Evolutionary conservation across 2,329 filamentous ascomycete species (phyloP).

Genomic region (Neurospora crassa): DNA sequence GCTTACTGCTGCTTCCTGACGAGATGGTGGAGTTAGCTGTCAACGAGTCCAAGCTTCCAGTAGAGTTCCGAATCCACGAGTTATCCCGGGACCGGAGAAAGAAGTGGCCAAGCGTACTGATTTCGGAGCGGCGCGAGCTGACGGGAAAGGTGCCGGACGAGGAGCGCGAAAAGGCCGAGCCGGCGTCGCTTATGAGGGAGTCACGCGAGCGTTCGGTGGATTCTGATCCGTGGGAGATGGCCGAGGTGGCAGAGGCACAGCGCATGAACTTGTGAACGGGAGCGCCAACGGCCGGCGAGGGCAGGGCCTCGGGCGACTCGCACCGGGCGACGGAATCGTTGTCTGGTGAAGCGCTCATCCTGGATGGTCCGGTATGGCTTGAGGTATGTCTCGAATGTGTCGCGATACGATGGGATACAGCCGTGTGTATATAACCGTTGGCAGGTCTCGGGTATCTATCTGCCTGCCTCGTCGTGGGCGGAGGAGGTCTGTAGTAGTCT

Average conservation of each 20-base stretch:
- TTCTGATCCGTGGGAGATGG: conserved; percentile 45
- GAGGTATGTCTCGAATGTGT: background rate
- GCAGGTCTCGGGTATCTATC: background rate
- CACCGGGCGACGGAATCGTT: conserved; percentile 32
- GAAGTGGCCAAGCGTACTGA: conserved; percentile 22
- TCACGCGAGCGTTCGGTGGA: conserved; percentile 40
- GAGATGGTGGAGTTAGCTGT: conserved; percentile 10
- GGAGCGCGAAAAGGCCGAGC: conserved; percentile 46
- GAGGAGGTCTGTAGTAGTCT: background rate
- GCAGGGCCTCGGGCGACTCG: conserved; percentile 52
- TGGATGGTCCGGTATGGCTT: conserved; percentile 3
- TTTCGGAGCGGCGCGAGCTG: conserved; percentile 34
- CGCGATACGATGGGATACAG: background rate
- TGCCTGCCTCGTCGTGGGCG: conserved; percentile 1
- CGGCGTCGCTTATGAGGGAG: conserved; percentile 41
- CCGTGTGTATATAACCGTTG: background rate
- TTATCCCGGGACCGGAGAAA: conserved; percentile 25
- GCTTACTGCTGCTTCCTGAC: conserved; percentile 29
- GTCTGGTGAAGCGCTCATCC: conserved; percentile 28
- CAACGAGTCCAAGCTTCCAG: conserved; percentile 28
- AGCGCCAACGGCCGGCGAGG: conserved; percentile 52
- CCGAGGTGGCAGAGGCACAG: conserved; percentile 53
- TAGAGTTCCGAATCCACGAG: conserved; percentile 27
- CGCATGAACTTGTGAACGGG: conserved; percentile 47
- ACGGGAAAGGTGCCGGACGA: conserved; percentile 49